Evolutionary conservation across 139 green algal genomes (phyloP), one percentile per base, ranked within the genome.

Genomic region (Volvox reticuliferus): DNA sequence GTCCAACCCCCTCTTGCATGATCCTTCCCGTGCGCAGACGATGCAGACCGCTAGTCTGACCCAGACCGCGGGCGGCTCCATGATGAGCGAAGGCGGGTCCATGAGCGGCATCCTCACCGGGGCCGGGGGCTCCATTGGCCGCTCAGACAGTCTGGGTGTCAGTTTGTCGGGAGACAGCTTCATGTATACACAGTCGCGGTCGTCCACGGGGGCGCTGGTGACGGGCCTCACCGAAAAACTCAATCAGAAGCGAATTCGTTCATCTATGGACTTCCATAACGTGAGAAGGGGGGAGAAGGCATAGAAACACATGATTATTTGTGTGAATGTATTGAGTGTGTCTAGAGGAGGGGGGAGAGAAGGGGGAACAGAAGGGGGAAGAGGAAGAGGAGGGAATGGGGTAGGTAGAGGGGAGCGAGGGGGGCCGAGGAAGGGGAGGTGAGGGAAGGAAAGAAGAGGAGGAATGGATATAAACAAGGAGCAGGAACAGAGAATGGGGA

Each of bases 191-290:
- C 85, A 93, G 86, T 89, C 76, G 30, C 85, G 89, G 50, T 91
- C 82, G 36, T 93, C 88, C 91, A 95, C 94, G 6, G 92, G 92
- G 76, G 94, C 94, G 13, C 82, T 95, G 33, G 94, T 94, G 33
- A 94, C 93, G 0, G 94, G 93, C 16, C 89, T 96, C 63, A 96
- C 94, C 28, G 94, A 96, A 91, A 96, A 96, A 91, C 93, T 96
- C 13, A 96, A 96, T 87, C 93, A 96, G 89, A 94, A 94, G 93
- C 91, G 94, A 32, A 94, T 94, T 32, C 65, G 78, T 19, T 88
- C 78, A 32, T 87, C 86, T 68, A 92, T 91, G 91, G 91, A 93
- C 78, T 91, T 93, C 79, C 79, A 89, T 55, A 91, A 82, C 19
- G 85, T 92, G 82, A 35, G 71, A 14, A 79, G 16, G 1, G 21